Evolutionary conservation across 495 filamentous ascomycete species (phyloP).

Genomic region (Cercophora scortea): DNA sequence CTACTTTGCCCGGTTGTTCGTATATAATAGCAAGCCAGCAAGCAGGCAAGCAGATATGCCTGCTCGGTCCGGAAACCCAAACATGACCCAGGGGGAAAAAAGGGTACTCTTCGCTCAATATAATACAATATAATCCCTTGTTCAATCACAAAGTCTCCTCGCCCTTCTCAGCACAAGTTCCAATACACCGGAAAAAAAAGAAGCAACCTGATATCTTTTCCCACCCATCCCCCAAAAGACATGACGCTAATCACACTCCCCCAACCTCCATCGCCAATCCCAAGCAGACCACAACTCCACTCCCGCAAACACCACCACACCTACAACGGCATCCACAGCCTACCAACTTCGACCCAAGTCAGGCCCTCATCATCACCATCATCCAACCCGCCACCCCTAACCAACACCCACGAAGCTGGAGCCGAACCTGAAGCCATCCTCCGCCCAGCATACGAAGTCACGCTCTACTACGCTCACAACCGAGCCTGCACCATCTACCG

Average conservation of each 20-base stretch:
- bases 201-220: neutral
- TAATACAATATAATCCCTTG: too few relatives aligned
- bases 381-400: neutral
- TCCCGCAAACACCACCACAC: constrained; percentile 20
- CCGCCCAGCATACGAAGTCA: constrained; percentile 9
- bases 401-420: neutral
- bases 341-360: constrained; percentile 10
- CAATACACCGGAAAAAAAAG: neutral
- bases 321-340: constrained; percentile 18
- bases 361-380: neutral
- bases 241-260: constrained; percentile 8
- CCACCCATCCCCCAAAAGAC: neutral
- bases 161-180: neutral
- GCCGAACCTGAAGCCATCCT: neutral
- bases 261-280: constrained; percentile 1
- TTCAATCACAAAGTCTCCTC: too few relatives aligned
- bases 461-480: constrained; percentile 22
- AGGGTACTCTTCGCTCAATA: too few relatives aligned
- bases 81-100: too few relatives aligned
- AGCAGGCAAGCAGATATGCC: too few relatives aligned
- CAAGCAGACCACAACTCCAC: constrained; percentile 22
- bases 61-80: too few relatives aligned
- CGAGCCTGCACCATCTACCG: constrained; percentile 25
- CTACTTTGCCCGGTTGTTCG: too few relatives aligned
- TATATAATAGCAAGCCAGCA: too few relatives aligned